Evolutionary conservation across 2,329 filamentous ascomycete genomes (phyloP).

Genomic region (Diaporthe sp.): DNA sequence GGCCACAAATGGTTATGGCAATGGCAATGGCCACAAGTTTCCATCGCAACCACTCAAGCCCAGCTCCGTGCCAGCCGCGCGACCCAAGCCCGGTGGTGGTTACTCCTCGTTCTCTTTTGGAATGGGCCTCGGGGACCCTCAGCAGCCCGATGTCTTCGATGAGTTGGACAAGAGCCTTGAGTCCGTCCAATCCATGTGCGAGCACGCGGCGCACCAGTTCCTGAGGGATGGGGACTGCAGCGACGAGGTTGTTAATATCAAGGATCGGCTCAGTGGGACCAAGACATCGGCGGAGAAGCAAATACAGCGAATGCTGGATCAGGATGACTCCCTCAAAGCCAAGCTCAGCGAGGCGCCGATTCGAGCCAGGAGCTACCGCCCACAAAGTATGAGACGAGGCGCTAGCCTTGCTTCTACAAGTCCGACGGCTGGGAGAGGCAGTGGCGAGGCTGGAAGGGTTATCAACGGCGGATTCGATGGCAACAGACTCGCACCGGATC

Average conservation of each 20-base stretch:
- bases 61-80: slow-evolving; percentile 16
- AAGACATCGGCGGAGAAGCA: slow-evolving; percentile 72
- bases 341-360: slow-evolving; percentile 54
- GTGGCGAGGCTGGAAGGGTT: neutral
- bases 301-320: slow-evolving; percentile 66
- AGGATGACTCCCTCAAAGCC: slow-evolving; percentile 61
- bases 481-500: slow-evolving; percentile 18
- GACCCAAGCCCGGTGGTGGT: slow-evolving; percentile 41
- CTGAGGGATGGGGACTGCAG: slow-evolving; percentile 88
- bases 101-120: slow-evolving; percentile 38
- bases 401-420: slow-evolving; percentile 44
- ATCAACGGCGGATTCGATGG: neutral
- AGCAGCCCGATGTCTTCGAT: slow-evolving; percentile 71
- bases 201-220: slow-evolving; percentile 89
- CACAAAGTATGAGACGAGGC: slow-evolving; percentile 67
- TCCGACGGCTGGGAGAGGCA: slow-evolving; percentile 36
- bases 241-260: slow-evolving; percentile 80
- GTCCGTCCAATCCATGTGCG: slow-evolving; percentile 83
- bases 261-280: slow-evolving; percentile 74
- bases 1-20: slow-evolving; percentile 9
- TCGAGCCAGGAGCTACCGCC: slow-evolving; percentile 64
- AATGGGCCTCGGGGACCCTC: slow-evolving; percentile 47
- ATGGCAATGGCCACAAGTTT: slow-evolving; percentile 1
- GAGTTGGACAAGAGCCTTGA: slow-evolving; percentile 84
- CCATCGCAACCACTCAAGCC: neutral